Percentiles rank a stretch among this genome's conserved stretches.
These are phyloP conservation scores for Cyberlindnera mycetangii DNA, from an alignment of 805 yeast genomes.

Conservation along the genomic window DNA sequence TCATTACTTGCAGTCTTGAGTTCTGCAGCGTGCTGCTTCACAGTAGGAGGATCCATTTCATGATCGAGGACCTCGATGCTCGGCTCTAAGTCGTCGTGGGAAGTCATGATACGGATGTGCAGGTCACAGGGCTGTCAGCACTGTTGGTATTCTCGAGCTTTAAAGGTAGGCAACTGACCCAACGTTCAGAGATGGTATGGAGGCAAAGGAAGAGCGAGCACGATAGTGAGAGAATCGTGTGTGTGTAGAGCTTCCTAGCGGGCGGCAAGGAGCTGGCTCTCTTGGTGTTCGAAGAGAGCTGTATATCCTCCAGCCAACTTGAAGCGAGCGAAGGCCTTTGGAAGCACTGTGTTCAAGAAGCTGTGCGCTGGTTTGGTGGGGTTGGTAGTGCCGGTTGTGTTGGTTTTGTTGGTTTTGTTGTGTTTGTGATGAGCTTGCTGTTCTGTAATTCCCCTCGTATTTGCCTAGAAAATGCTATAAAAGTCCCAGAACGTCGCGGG, in stretches of 20 bases:
- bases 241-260: neutral
- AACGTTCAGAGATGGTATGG: too few species aligned
- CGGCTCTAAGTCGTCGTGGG: neutral
- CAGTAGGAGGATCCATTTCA: neutral
- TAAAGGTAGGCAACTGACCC: too few species aligned
- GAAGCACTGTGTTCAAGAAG: too few species aligned
- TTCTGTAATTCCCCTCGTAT: neutral
- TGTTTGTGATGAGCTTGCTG: constrained; percentile 2
- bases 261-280: neutral
- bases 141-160: neutral
- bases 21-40: neutral
- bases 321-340: neutral
- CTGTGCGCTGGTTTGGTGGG: neutral
- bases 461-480: neutral
- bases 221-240: too few species aligned
- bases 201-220: too few species aligned
- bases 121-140: neutral
- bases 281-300: neutral
- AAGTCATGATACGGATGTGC: neutral
- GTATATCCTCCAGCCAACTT: neutral
- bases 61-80: neutral
- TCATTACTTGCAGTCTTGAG: neutral
- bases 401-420: neutral
- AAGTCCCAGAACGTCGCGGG: too few species aligned
- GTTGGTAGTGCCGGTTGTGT: too few species aligned